phyloP scores from a whole-genome alignment of 345 rosid genomes.

The Bruguiera parviflora region DNA sequence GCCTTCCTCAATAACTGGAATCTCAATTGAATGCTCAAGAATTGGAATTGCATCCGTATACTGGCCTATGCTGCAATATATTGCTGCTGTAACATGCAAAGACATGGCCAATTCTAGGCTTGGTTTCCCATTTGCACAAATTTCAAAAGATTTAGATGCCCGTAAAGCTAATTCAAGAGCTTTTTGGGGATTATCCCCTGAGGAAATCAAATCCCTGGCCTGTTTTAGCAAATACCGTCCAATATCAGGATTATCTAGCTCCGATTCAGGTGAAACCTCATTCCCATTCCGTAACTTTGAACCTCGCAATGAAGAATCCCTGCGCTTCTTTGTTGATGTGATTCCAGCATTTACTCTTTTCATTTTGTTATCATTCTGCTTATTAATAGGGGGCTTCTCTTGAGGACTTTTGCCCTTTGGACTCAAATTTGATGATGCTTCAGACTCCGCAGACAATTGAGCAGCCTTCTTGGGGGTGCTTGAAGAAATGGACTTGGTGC shows the following conservation, averaged over 20 bases:
- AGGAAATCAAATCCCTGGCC: conserved; percentile 61
- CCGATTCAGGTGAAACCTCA: conserved; percentile 38
- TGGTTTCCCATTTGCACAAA: conserved; percentile 47
- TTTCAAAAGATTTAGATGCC: conserved; percentile 65
- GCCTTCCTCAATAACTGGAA: conserved; percentile 72
- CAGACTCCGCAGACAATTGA: conserved; percentile 21
- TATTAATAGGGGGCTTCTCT: conserved; percentile 38
- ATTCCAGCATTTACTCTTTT: conserved; percentile 38
- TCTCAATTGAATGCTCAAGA: conserved; percentile 78
- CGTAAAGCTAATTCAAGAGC: conserved; percentile 66
- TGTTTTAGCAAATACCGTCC: conserved; percentile 73
- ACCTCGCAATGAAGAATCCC: conserved; percentile 23
- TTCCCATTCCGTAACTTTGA: conserved; percentile 35
- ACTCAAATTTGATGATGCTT: conserved; percentile 37
- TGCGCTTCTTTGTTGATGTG: conserved; percentile 36
- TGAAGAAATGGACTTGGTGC: conserved; percentile 38
- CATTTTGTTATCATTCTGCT: conserved; percentile 32
- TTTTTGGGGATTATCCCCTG: conserved; percentile 64
- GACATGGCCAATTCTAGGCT: conserved; percentile 73
- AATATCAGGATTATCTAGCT: conserved; percentile 51
- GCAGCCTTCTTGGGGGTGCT: conserved; percentile 23
- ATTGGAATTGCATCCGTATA: conserved; percentile 66
- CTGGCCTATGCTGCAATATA: conserved; percentile 62
- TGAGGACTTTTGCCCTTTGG: conserved; percentile 35
- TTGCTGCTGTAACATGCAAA: conserved; percentile 71